Percentiles rank a stretch among this genome's conserved stretches.
phyloP scores from a whole-genome alignment of 306 rosid genomes.

The Hippophae tibetana region DNA sequence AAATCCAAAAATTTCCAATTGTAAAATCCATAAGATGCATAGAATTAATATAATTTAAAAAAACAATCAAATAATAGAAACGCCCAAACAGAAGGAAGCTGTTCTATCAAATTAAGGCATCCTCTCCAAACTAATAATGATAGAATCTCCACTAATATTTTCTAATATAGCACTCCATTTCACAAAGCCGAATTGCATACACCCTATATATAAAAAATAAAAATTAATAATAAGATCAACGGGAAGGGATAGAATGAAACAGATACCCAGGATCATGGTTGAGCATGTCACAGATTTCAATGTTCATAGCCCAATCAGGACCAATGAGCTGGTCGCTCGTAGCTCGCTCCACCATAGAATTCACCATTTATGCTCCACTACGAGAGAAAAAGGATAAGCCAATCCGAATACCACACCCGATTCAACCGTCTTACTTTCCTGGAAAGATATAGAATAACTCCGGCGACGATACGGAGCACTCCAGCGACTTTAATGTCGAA shows the following conservation, averaged over 20 bases:
- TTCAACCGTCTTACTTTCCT: constrained; percentile 14
- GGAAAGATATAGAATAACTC: background rate
- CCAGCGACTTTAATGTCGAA: too few species aligned
- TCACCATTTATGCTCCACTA: constrained; percentile 55
- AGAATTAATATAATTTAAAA: background rate
- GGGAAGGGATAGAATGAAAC: constrained; percentile 13
- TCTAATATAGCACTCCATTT: too few species aligned
- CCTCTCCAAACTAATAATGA: background rate
- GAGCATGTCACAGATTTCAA: constrained; percentile 95
- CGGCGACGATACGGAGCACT: too few species aligned
- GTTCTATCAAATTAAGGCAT: constrained; percentile 18
- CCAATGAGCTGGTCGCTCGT: constrained; percentile 90
- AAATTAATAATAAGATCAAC: constrained; percentile 4
- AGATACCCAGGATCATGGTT: constrained; percentile 81
- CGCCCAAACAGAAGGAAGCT: constrained; percentile 7
- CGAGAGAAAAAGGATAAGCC: constrained; percentile 6
- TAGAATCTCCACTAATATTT: too few species aligned
- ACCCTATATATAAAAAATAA: background rate
- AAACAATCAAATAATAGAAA: background rate
- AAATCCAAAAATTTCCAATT: too few species aligned
- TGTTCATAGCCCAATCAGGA: constrained; percentile 99
- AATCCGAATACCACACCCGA: constrained; percentile 18
- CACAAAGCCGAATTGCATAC: background rate
- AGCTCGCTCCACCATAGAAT: constrained; percentile 89
- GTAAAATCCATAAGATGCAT: too few species aligned